Conservation (phyloP, 106 monocot genomes). For the Apostasia shenzhenica region DNA sequence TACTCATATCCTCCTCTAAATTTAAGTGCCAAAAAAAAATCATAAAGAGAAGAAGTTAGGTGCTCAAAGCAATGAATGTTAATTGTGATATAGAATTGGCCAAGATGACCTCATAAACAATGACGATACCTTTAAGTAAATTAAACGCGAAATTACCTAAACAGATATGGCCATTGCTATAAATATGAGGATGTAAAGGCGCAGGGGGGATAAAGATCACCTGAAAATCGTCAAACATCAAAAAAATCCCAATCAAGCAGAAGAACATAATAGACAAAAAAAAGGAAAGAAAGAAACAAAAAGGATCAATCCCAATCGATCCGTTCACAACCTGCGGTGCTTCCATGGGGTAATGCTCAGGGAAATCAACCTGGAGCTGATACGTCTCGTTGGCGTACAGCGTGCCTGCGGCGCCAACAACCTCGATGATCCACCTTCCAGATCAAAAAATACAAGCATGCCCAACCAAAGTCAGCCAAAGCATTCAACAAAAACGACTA, state of each 20-base stretch:
- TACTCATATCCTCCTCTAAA: no score
- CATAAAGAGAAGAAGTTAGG: no score
- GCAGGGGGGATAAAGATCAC: conserved; percentile 32
- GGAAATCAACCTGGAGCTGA: conserved; percentile 29
- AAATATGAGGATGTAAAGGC: conserved; percentile 36
- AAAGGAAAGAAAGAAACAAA: neutral
- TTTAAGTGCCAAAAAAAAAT: no score
- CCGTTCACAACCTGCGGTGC: conserved; percentile 2
- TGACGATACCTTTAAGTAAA: no score
- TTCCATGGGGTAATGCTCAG: conserved; percentile 16
- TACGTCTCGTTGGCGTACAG: conserved; percentile 19
- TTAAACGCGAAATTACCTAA: conserved; percentile 18
- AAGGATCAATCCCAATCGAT: neutral
- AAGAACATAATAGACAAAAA: neutral
- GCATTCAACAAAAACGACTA: neutral
- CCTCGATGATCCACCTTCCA: conserved; percentile 26
- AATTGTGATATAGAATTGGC: no score
- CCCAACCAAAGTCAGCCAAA: neutral
- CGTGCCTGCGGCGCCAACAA: conserved; percentile 16
- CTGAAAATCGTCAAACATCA: conserved; percentile 6
- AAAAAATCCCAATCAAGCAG: neutral
- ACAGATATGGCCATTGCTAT: conserved; percentile 44
- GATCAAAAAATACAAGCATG: conserved; percentile 5
- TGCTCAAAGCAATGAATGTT: no score
- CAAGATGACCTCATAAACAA: no score